Base-by-base conservation (phyloP, 495 filamentous ascomycete genomes). In the Aeminium ludgeri region DNA sequence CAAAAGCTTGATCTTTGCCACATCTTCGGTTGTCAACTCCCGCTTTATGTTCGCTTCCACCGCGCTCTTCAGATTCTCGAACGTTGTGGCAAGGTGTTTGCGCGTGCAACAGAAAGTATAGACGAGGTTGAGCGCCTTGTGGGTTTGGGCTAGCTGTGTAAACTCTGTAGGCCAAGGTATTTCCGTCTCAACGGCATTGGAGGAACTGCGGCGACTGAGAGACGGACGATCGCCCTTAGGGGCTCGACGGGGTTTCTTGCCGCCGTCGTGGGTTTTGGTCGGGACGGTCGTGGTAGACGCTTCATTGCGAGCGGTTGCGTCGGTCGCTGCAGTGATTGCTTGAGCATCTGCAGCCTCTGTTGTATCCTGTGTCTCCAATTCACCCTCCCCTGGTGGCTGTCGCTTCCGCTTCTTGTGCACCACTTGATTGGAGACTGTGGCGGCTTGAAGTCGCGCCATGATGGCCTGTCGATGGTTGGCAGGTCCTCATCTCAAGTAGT, bases 51-150 rank as follows among this genome's bases (percentile, higher is more conserved):
- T 84, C 1, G 67, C 71, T 59, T 95, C 85, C 0, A 96, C 86
- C 0, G 89, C 74, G 0, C 73, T 67, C 46, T 78, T 82, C 38
- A 97, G 79, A 30, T 76, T 93, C 17, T 86, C 78, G 51, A 93
- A 86, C 0, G 91, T 94, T 0, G 89, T 95, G 0, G 78, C 77
- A 6, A 96, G 64, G 45, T 94, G 83, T 55, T 91, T 92, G 7
- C 91, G 76, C 6, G 87, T 86, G 53, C 76, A 87, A 58, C 81
- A 86, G 59, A 97, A 96, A 0, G 89, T 96, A 52, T 82, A 92
- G 6, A 95, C 84, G 3, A 95, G 59, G 51, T 93, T 96, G 41
- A 97, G 60, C 6, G 91, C 86, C 40, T 76, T 70, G 55, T 94
- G 80, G 0, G 75, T 81, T 53, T 81, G 76, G 5, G 77, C 72